Evolutionary conservation across 257 asterid genomes (phyloP).

Genomic region (Salvia splendens): DNA sequence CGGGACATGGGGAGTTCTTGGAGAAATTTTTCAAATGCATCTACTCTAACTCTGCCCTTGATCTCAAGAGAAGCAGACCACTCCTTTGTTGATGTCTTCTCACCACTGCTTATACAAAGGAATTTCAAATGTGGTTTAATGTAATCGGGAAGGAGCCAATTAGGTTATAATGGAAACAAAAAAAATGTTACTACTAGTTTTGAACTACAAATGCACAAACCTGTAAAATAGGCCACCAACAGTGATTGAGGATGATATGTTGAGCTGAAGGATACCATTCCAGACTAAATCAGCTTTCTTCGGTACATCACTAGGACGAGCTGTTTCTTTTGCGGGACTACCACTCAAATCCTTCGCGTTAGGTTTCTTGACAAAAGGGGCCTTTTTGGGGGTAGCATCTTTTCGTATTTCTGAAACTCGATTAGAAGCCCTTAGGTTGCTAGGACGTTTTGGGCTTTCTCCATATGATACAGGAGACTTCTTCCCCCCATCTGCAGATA

Average conservation of each 20-base stretch:
- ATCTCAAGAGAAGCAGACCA: slow-evolving; percentile 89
- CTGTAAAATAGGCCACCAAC: slow-evolving; percentile 70
- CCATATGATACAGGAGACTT: slow-evolving; percentile 6
- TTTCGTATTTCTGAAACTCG: slow-evolving; percentile 42
- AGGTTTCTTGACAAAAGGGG: slow-evolving; percentile 36
- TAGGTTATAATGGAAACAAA: too few species aligned
- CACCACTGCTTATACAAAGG: slow-evolving; percentile 60
- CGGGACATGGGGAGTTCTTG: slow-evolving; percentile 94
- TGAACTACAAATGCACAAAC: slow-evolving; percentile 39
- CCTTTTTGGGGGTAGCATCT: slow-evolving; percentile 40
- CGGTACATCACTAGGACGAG: slow-evolving; percentile 34
- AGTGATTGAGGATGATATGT: slow-evolving; percentile 51
- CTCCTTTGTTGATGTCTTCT: slow-evolving; percentile 70
- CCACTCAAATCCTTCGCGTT: slow-evolving; percentile 21
- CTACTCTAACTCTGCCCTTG: slow-evolving; percentile 93
- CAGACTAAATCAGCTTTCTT: slow-evolving; percentile 48
- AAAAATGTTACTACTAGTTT: too few species aligned
- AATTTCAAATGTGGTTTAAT: too few species aligned
- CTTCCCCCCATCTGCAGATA: slow-evolving; percentile 52
- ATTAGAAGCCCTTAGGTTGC: slow-evolving; percentile 32
- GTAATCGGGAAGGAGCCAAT: too few species aligned
- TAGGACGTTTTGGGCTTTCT: too few species aligned
- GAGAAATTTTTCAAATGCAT: slow-evolving; percentile 86
- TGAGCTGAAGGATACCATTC: slow-evolving; percentile 79
- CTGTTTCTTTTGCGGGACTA: slow-evolving; percentile 36